Evolutionary conservation across 2,329 filamentous ascomycete genomes (phyloP).

Genomic region (Claviceps paspali): DNA sequence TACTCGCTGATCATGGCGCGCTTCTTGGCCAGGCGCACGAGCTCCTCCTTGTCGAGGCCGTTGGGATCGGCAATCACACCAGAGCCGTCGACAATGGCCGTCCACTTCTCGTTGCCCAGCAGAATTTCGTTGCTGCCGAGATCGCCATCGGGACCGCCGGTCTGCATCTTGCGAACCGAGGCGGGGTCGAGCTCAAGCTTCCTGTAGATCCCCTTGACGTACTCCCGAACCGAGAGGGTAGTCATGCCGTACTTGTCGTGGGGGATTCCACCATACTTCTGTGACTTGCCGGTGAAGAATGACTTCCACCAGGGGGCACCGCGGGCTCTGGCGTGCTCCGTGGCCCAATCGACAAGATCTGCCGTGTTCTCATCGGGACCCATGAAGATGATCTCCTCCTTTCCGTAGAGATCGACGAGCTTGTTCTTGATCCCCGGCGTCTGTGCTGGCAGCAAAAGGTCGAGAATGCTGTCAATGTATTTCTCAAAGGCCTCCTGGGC

Average conservation of each 20-base stretch:
- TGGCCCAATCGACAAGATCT: conserved; percentile 96
- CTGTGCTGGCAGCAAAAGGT: conserved; percentile 74
- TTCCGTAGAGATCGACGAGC: conserved; percentile 86
- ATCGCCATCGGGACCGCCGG: conserved; percentile 90
- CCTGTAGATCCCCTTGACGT: conserved; percentile 90
- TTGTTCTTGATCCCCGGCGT: conserved; percentile 98
- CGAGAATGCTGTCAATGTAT: conserved; percentile 97
- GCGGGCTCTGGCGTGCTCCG: conserved; percentile 72
- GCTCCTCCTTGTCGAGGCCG: conserved; percentile 71
- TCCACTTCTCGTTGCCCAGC: conserved; percentile 90
- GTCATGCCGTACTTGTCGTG: conserved; percentile 98
- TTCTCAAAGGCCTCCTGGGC: conserved; percentile 90
- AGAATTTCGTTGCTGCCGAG: conserved; percentile 96
- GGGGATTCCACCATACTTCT: conserved; percentile 87
- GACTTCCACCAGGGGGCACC: conserved; percentile 99
- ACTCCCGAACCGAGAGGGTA: conserved; percentile 88
- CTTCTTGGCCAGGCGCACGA: conserved; percentile 68
- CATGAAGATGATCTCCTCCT: conserved; percentile 96
- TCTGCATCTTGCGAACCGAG: conserved; percentile 86
- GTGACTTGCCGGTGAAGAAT: conserved; percentile 98
- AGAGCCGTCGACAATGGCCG: conserved; percentile 85
- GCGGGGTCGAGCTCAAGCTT: conserved; percentile 82
- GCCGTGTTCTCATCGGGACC: conserved; percentile 98
- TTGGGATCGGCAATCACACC: conserved; percentile 90
- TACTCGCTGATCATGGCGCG: conserved; percentile 85